Percentiles rank a stretch among this genome's conserved stretches.
phyloP scores from a whole-genome alignment of 108 stramenopile species.

The Hondaea fermentalgiana region DNA sequence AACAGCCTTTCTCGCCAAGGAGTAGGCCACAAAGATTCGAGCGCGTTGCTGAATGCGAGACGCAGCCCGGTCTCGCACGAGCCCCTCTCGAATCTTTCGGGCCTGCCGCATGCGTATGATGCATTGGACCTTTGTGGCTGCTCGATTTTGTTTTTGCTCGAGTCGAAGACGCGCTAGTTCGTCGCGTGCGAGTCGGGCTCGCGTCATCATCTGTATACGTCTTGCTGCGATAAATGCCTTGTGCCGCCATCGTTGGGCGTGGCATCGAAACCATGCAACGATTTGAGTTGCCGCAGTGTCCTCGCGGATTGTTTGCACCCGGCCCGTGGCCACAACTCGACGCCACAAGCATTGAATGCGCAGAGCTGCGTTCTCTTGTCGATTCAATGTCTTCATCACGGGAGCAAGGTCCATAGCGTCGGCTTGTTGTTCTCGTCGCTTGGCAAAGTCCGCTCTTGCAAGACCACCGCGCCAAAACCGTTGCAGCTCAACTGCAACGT shows the following conservation, averaged over 20 bases:
- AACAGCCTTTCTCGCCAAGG: not conserved
- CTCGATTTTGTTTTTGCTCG: not conserved
- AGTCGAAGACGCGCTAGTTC: not conserved
- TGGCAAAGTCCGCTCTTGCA: not conserved
- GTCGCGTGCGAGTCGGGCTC: not conserved
- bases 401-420: not conserved
- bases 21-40: not conserved
- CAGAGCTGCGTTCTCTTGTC: not conserved
- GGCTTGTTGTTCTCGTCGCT: not conserved
- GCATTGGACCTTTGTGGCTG: not conserved
- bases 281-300: not conserved
- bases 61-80: not conserved
- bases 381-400: not conserved
- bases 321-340: not conserved
- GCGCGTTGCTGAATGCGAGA: not conserved
- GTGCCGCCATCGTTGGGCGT: not conserved
- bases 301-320: not conserved
- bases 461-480: not conserved
- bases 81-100: not conserved
- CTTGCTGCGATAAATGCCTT: not conserved
- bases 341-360: not conserved
- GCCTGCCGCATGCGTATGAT: not conserved
- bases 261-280: not conserved
- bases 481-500: not conserved
- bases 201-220: not conserved